A percentile compares a stretch with the other conserved stretches of the same genome.
phyloP scores from a whole-genome alignment of 768 basidiomycete genomes.

The Steccherinum ochraceum region DNA sequence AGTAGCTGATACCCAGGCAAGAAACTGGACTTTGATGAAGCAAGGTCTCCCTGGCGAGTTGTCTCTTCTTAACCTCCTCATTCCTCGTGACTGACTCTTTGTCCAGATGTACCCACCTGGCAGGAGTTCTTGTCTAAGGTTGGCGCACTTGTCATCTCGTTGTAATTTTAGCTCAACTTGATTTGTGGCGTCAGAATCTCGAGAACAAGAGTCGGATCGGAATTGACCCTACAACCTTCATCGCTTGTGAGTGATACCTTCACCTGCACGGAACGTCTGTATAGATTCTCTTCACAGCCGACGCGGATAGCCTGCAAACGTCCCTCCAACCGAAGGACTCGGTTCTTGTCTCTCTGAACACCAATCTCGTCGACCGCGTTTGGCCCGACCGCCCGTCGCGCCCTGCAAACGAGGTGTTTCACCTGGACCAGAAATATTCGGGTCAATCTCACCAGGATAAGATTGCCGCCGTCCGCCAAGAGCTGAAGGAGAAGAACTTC shows the following conservation, averaged over 20 bases:
- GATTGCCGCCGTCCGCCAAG: conserved; percentile 56
- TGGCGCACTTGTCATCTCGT: not conserved
- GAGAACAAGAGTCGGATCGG: conserved; percentile 62
- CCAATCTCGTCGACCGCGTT: conserved; percentile 75
- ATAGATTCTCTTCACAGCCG: conserved; percentile 32
- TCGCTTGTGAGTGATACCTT: conserved; percentile 44
- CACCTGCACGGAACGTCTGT: not conserved
- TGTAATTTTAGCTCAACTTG: not conserved
- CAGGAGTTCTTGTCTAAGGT: conserved; percentile 81
- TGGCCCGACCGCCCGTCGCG: conserved; percentile 70
- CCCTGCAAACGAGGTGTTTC: conserved; percentile 60
- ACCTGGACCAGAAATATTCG: conserved; percentile 69
- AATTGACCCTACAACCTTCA: conserved; percentile 67
- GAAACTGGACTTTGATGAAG: conserved; percentile 93
- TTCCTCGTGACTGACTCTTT: too few relatives aligned
- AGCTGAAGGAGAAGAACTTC: conserved; percentile 54
- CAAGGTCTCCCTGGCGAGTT: conserved; percentile 78
- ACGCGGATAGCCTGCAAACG: conserved; percentile 57
- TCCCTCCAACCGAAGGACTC: conserved; percentile 50
- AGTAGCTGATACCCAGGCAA: conserved; percentile 21
- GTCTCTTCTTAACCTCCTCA: too few relatives aligned
- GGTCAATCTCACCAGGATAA: conserved; percentile 66
- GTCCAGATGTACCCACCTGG: conserved; percentile 80
- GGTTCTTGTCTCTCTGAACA: conserved; percentile 53
- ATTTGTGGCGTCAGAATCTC: conserved; percentile 42